Base-by-base conservation (phyloP, 305 asterid genomes). In the Salvia sclarea region DNA sequence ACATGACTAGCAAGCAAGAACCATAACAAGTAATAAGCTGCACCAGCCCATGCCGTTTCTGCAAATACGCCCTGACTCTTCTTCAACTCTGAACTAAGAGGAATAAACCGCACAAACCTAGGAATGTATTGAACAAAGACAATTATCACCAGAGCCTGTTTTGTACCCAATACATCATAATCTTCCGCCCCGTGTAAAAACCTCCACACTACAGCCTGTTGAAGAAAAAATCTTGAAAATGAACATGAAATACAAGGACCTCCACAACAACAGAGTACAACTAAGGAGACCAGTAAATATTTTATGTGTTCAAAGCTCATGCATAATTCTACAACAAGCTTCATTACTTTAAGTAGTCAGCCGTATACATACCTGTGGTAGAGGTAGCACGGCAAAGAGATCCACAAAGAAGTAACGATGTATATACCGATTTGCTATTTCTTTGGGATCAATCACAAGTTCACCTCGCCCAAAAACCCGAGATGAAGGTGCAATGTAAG, bases 11-110 rank as follows among this genome's bases (percentile, higher is more conserved):
- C 96, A 50, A 94, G 97, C 79, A 91, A 12, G 78, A 89, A 94
- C 98, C 96, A 91, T 56, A 91, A 58, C 81, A 94, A 72, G 76
- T 94, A 94, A 71, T 86, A 91, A 33, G 95, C 98, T 31, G 99
- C 99, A 65, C 99, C 99, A 65, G 98, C 98, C 99, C 98, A 91
- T 37, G 99, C 99, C 13, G 96, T 85, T 79, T 94, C 99, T 16
- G 98, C 99, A 73, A 94, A 91, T 48, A 85, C 97, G 12, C 99
- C 99, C 0, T 96, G 92, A 45, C 95, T 83, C 81, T 89, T 94
- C 78, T 91, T 94, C 82, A 94, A 69, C 80, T 94, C 98, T 3
- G 99, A 91, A 77, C 75, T 81, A 44, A 94, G 84, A 28, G 99
- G 99, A 40, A 91, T 14, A 69, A 94, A 78, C 47, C 98, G 83